These are phyloP conservation scores for Miscanthus lutarioriparius DNA, from an alignment of 176 grass and related monocot genomes.

Conservation along the genomic window DNA sequence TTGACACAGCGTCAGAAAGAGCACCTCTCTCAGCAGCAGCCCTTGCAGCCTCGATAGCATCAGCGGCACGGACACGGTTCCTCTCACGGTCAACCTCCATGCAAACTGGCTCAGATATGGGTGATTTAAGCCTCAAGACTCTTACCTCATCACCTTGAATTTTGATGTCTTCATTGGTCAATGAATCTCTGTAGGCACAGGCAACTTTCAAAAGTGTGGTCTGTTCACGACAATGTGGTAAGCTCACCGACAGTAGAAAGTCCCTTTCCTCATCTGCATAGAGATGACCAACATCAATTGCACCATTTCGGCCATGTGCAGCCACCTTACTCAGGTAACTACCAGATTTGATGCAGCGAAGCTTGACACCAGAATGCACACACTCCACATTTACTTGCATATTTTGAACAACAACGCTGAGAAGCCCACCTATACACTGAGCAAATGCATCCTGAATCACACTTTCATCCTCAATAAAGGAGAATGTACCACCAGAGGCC, in stretches of 20 bases:
- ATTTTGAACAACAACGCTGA: slow-evolving; percentile 86
- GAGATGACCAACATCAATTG: slow-evolving; percentile 75
- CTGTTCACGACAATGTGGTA: slow-evolving; percentile 59
- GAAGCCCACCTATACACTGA: slow-evolving; percentile 96
- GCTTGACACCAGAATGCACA: slow-evolving; percentile 57
- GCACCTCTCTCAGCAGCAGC: slow-evolving; percentile 73
- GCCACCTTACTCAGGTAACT: slow-evolving; percentile 75
- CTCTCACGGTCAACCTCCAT: slow-evolving; percentile 91
- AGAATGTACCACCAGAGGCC: slow-evolving; percentile 91
- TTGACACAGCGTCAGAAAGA: slow-evolving; percentile 71
- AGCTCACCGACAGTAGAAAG: slow-evolving; percentile 66
- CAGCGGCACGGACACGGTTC: slow-evolving; percentile 73
- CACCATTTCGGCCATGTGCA: slow-evolving; percentile 64
- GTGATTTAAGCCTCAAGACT: slow-evolving; percentile 54
- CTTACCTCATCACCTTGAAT: slow-evolving; percentile 51
- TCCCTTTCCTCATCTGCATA: slow-evolving; percentile 97
- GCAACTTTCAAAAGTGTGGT: slow-evolving; percentile 60
- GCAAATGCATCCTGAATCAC: slow-evolving; percentile 98
- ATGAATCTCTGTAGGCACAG: slow-evolving; percentile 60
- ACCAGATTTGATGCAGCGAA: slow-evolving; percentile 82
- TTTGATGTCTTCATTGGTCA: slow-evolving; percentile 63
- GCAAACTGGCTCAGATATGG: slow-evolving; percentile 47
- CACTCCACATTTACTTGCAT: slow-evolving; percentile 67
- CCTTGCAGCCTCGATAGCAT: slow-evolving; percentile 70
- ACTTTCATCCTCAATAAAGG: slow-evolving; percentile 89